phyloP scores from a whole-genome alignment of 768 basidiomycete genomes.

The Termitomyces sp. region DNA sequence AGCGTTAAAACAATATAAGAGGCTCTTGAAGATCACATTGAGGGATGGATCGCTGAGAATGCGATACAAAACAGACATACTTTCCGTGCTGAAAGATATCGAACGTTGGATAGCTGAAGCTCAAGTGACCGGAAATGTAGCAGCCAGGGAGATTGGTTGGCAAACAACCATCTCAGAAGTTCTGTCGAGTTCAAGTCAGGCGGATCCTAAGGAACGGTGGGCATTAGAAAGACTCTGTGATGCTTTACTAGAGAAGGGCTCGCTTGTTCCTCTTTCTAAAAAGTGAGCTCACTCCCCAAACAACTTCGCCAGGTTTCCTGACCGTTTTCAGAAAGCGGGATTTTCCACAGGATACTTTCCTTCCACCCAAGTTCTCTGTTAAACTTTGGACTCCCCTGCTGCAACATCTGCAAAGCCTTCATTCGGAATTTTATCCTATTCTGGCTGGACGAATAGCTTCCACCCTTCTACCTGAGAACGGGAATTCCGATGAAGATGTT shows the following conservation, averaged over 20 bases:
- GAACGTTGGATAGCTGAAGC: conserved; percentile 81
- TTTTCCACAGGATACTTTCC: conserved; percentile 33
- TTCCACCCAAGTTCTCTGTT: conserved; percentile 48
- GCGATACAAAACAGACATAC: conserved; percentile 45
- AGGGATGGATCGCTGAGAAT: conserved; percentile 60
- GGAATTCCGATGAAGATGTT: conserved; percentile 11
- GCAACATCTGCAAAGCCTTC: conserved; percentile 47
- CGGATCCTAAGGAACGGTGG: conserved; percentile 56
- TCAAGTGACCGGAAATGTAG: conserved; percentile 51
- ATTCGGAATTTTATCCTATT: conserved; percentile 46
- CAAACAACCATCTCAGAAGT: conserved; percentile 22
- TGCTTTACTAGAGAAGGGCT: conserved; percentile 62
- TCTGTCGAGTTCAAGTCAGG: conserved; percentile 23
- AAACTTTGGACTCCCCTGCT: conserved; percentile 66
- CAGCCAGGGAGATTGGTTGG: conserved; percentile 47
- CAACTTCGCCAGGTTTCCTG: conserved; percentile 22
- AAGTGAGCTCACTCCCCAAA: conserved; percentile 44
- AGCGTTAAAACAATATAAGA: conserved; percentile 70
- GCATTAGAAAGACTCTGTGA: conserved; percentile 66
- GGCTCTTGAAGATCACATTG: conserved; percentile 51
- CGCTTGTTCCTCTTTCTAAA: conserved; percentile 76
- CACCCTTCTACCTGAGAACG: conserved; percentile 19
- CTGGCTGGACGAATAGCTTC: conserved; percentile 43
- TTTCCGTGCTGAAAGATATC: conserved; percentile 48
- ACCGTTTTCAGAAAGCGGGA: conserved; percentile 47